Conservation (phyloP, 2,329 filamentous ascomycete species). For the Sporothrix protearum region DNA sequence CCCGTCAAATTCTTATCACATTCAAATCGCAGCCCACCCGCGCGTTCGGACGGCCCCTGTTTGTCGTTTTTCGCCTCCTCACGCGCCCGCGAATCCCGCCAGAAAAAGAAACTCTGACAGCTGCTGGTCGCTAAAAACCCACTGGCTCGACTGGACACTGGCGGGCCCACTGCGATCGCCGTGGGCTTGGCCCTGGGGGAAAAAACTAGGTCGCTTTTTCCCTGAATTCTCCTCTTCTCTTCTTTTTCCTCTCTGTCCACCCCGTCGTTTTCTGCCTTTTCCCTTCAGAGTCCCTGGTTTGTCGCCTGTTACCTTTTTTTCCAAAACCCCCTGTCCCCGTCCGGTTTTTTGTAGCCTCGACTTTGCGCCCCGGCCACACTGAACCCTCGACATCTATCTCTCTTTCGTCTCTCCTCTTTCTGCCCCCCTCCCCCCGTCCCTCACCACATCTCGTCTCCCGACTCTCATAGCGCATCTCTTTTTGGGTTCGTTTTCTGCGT, state of each 20-base stretch:
- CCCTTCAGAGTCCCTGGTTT: background rate
- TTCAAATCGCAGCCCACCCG: background rate
- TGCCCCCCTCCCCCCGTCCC: background rate
- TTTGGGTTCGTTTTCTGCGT: background rate
- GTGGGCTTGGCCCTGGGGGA: constrained; percentile 6
- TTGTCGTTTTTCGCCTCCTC: background rate
- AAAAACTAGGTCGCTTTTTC: constrained; percentile 11
- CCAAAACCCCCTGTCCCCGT: constrained; percentile 21
- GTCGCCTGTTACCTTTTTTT: background rate
- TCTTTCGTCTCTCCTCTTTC: background rate
- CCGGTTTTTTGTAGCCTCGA: constrained; percentile 10
- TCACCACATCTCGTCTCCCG: constrained; percentile 6
- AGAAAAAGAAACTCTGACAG: constrained; percentile 12
- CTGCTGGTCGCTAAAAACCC: background rate
- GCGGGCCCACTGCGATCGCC: constrained; percentile 24
- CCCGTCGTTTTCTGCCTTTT: background rate
- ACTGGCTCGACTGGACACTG: background rate
- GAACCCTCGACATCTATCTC: background rate
- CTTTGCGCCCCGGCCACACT: constrained; percentile 23
- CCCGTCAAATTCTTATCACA: background rate
- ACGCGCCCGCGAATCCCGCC: background rate
- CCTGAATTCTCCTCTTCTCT: background rate
- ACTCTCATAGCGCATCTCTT: background rate
- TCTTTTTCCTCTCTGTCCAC: background rate
- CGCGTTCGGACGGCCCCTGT: background rate